These are phyloP conservation scores for Effrenium voratum DNA, from an alignment of 73 alveolate species.

Conservation along the genomic window DNA sequence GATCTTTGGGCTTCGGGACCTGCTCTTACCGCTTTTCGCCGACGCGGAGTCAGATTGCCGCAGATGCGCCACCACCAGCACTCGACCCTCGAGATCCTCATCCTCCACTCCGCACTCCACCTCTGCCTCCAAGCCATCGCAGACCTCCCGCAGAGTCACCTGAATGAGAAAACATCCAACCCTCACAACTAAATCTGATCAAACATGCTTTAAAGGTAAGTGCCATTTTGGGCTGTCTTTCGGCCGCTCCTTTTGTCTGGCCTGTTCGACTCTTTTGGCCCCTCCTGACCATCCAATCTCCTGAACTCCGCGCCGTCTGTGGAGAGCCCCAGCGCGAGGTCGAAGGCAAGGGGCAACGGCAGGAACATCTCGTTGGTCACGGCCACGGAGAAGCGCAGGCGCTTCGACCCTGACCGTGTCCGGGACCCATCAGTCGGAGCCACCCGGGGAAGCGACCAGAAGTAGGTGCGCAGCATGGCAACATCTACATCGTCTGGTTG, in stretches of 20 bases:
- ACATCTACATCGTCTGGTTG: no score
- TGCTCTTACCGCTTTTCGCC: neutral
- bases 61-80: neutral
- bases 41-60: neutral
- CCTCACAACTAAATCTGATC: no score
- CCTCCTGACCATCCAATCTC: no score
- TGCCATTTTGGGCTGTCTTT: no score
- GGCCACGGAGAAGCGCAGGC: conserved; percentile 60
- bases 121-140: conserved; percentile 49
- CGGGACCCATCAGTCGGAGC: no score
- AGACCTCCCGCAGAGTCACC: neutral
- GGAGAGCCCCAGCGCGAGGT: neutral
- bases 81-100: neutral
- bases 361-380: conserved; percentile 68
- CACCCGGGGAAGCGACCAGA: conserved; percentile 32
- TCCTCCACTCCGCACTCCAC: conserved; percentile 20
- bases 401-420: no score
- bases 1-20: neutral
- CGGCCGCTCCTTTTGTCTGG: no score
- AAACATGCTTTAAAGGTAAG: no score
- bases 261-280: no score
- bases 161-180: no score
- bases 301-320: no score
- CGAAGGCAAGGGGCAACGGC: conserved; percentile 42
- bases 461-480: conserved; percentile 76